These are phyloP conservation scores for Trypanosoma melophagium DNA, from an alignment of 208 protist genomes.

Conservation along the genomic window DNA sequence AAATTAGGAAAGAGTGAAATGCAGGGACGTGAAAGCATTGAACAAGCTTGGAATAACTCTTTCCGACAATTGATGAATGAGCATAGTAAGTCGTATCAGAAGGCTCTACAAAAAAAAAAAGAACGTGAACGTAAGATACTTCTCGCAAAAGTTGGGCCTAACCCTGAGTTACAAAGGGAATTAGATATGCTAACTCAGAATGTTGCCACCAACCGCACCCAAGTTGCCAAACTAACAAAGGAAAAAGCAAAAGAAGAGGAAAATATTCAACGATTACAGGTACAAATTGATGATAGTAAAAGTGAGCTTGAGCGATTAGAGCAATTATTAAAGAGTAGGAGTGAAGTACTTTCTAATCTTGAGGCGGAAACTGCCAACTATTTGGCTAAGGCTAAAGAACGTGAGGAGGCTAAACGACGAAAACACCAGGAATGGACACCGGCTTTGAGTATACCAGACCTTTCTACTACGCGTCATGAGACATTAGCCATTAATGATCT, in stretches of 20 bases:
- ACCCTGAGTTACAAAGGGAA: constrained; percentile 62
- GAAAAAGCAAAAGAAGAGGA: constrained; percentile 65
- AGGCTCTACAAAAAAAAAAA: constrained; percentile 47
- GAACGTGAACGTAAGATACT: constrained; percentile 68
- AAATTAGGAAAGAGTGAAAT: constrained; percentile 32
- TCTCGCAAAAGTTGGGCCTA: constrained; percentile 58
- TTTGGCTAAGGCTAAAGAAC: constrained; percentile 14
- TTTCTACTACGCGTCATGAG: constrained; percentile 51
- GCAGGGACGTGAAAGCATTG: constrained; percentile 28
- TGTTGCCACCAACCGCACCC: constrained; percentile 43
- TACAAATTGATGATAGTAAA: constrained; percentile 51
- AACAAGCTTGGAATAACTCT: constrained; percentile 13
- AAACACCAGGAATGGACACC: constrained; percentile 24
- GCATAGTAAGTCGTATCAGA: constrained; percentile 43
- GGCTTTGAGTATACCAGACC: constrained; percentile 47
- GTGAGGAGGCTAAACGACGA: constrained; percentile 32
- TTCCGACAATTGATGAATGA: constrained; percentile 51
- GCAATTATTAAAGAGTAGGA: constrained; percentile 19
- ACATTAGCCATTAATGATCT: constrained; percentile 73
- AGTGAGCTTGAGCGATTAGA: constrained; percentile 39
- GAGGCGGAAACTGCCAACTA: constrained; percentile 44
- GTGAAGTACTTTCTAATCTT: constrained; percentile 29
- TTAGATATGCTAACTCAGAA: constrained; percentile 56
- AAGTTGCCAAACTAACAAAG: constrained; percentile 64
- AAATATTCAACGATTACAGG: constrained; percentile 34